These are phyloP conservation scores for Allantophomopsis lycopodina DNA, from an alignment of 2,329 filamentous ascomycete genomes.

Conservation along the genomic window DNA sequence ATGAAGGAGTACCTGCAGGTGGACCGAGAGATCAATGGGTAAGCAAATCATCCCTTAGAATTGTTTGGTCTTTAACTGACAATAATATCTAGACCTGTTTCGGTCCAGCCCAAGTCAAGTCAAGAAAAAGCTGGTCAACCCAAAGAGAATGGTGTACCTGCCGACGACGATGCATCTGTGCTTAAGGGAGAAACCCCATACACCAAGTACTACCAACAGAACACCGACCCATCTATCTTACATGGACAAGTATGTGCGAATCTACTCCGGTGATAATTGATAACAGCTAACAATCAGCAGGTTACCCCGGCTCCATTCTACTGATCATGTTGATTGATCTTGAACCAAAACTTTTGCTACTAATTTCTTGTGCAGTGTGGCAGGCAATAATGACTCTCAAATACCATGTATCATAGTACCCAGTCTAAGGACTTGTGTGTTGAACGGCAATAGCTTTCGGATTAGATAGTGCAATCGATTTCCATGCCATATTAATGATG, in stretches of 20 bases:
- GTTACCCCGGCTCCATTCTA: no score
- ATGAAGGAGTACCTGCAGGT: constrained; percentile 77
- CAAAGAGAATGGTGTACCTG: constrained; percentile 26
- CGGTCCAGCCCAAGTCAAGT: constrained; percentile 24
- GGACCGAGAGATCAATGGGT: constrained; percentile 82
- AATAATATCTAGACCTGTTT: constrained; percentile 21
- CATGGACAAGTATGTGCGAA: background rate
- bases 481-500: no score
- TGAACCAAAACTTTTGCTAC: no score
- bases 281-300: background rate
- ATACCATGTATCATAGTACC: no score
- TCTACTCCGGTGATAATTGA: background rate
- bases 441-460: no score
- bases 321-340: no score
- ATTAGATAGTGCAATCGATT: no score
- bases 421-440: no score
- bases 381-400: no score
- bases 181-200: constrained; percentile 27
- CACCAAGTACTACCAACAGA: constrained; percentile 25
- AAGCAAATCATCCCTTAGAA: constrained; percentile 17
- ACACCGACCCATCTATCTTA: constrained; percentile 7
- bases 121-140: constrained; percentile 22
- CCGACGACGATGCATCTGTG: constrained; percentile 26
- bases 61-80: background rate
- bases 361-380: no score